Percentiles rank a stretch among this genome's conserved stretches.
These are phyloP conservation scores for Teratosphaeria zuluensis DNA, from an alignment of 2,329 filamentous ascomycete species.

Conservation along the genomic window DNA sequence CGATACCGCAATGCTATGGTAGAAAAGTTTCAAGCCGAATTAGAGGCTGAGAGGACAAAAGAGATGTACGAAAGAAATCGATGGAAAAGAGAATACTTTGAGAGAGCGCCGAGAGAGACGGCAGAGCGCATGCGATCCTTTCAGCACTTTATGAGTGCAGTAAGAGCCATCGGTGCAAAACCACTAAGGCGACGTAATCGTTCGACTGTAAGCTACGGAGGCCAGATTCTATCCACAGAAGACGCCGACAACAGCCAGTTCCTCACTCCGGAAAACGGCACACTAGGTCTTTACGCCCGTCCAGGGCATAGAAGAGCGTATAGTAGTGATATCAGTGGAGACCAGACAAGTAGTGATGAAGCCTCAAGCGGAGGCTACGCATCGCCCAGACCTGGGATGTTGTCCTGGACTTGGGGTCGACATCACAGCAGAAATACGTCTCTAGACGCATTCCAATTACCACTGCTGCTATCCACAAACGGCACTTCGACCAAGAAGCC, in stretches of 20 bases:
- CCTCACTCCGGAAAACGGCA: conserved; percentile 12
- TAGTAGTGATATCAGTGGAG: conserved; percentile 25
- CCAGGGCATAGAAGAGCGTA: conserved; percentile 19
- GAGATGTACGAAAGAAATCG: conserved; percentile 22
- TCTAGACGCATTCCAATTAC: conserved; percentile 5
- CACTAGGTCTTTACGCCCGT: conserved; percentile 9
- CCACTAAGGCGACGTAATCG: conserved; percentile 12
- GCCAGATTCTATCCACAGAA: conserved; percentile 15
- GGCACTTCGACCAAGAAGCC: neutral
- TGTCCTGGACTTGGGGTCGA: conserved; percentile 8
- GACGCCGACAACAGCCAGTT: conserved; percentile 13
- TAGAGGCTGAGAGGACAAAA: conserved; percentile 16
- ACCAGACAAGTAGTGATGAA: conserved; percentile 25
- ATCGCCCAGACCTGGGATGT: neutral
- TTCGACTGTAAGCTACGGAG: conserved; percentile 13
- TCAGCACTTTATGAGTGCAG: conserved; percentile 19
- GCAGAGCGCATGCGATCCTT: conserved; percentile 22
- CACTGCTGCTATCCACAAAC: neutral
- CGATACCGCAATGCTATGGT: conserved; percentile 24
- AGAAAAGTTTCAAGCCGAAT: conserved; percentile 22
- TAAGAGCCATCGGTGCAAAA: conserved; percentile 16
- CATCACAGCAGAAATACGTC: conserved; percentile 6
- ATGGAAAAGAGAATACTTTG: conserved; percentile 25
- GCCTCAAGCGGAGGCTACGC: conserved; percentile 4
- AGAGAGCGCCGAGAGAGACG: conserved; percentile 20